Evolutionary conservation across 1,284 basidiomycete species (phyloP).

Genomic region (Wallemia hederae): DNA sequence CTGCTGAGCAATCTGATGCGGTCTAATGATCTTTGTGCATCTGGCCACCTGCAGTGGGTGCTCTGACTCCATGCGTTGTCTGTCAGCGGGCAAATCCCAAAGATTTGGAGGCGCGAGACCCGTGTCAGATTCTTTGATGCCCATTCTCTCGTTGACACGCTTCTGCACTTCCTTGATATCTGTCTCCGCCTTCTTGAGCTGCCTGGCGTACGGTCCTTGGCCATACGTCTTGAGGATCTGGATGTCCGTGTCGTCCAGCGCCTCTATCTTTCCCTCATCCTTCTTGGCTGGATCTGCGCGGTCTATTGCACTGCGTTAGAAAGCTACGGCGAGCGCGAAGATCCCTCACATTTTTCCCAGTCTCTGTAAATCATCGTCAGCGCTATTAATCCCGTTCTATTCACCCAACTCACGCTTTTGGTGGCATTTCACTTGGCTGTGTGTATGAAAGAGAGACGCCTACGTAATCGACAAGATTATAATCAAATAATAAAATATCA

Average conservation of each 20-base stretch:
- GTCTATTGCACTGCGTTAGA: neutral
- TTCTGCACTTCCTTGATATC: slow-evolving; percentile 95
- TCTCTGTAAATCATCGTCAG: slow-evolving; percentile 25
- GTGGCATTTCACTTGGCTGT: slow-evolving; percentile 29
- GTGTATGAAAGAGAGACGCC: neutral
- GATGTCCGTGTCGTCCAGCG: slow-evolving; percentile 91
- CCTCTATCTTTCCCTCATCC: slow-evolving; percentile 69
- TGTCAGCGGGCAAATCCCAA: slow-evolving; percentile 73
- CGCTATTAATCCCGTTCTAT: slow-evolving; percentile 6
- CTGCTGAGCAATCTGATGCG: slow-evolving; percentile 38
- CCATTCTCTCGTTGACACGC: slow-evolving; percentile 85
- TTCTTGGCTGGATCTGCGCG: slow-evolving; percentile 24
- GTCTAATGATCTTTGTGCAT: slow-evolving; percentile 90
- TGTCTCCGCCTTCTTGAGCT: slow-evolving; percentile 62
- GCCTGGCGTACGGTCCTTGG: slow-evolving; percentile 81
- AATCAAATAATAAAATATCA: too few species aligned
- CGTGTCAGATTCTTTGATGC: slow-evolving; percentile 94
- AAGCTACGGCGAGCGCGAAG: neutral
- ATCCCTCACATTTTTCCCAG: slow-evolving; percentile 72
- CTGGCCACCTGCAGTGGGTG: slow-evolving; percentile 88
- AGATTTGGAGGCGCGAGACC: slow-evolving; percentile 87
- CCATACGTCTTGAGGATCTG: slow-evolving; percentile 99
- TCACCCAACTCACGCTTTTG: slow-evolving; percentile 29
- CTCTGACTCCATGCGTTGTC: slow-evolving; percentile 66
- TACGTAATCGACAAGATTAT: too few species aligned